Conservation (phyloP, 139 green algal species). For the Raphidocelis subcapitata region DNA sequence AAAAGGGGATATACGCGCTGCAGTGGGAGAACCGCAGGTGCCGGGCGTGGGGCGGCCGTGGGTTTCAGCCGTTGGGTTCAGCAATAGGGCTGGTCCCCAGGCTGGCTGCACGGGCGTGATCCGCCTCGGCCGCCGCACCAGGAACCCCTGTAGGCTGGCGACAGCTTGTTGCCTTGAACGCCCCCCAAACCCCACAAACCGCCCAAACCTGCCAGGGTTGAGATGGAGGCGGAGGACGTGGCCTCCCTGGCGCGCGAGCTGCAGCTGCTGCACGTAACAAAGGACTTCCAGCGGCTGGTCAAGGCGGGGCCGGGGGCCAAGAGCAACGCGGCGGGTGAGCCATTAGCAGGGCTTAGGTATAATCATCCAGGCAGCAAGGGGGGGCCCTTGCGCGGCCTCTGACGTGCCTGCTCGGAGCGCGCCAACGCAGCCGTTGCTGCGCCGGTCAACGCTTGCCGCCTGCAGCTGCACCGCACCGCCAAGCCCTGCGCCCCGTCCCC, state of each 20-base stretch:
- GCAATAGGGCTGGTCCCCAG: neutral
- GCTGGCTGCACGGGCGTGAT: neutral
- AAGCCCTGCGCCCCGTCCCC: neutral
- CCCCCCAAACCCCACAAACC: neutral
- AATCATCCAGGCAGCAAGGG: neutral
- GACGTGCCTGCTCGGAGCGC: neutral
- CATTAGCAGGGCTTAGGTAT: neutral
- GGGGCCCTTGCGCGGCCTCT: neutral
- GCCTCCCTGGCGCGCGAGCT: conserved; percentile 61
- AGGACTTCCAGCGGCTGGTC: conserved; percentile 57
- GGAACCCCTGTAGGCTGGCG: too few species aligned
- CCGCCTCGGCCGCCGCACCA: too few species aligned
- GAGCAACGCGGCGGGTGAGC: neutral
- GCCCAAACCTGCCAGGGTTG: neutral
- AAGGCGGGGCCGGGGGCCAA: conserved; percentile 12
- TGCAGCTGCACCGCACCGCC: neutral
- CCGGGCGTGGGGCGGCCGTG: neutral
- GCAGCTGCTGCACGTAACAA: conserved; percentile 78
- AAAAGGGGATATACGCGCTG: conserved; percentile 70
- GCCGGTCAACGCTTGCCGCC: neutral
- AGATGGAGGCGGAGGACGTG: conserved; percentile 57
- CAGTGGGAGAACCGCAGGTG: conserved; percentile 64
- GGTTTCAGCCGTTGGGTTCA: neutral
- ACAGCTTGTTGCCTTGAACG: too few species aligned
- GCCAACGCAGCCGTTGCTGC: neutral